Evolutionary conservation across 805 yeast genomes (phyloP).

Genomic region (Ogataea kodamae): DNA sequence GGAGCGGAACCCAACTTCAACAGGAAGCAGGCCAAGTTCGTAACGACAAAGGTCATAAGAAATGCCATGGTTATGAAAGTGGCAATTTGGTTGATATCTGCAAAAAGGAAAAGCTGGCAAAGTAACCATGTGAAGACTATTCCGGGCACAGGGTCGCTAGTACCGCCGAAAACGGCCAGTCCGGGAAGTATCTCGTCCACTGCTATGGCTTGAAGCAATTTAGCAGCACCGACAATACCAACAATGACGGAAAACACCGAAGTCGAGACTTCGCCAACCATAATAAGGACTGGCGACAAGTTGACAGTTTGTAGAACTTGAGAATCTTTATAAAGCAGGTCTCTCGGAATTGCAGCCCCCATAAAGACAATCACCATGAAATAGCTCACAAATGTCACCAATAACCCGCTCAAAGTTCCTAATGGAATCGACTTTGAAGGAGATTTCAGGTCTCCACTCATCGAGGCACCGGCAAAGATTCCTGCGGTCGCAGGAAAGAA

Average conservation of each 20-base stretch:
- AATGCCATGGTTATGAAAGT: conserved; percentile 96
- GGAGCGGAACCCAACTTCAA: conserved; percentile 91
- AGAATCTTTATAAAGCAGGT: conserved; percentile 69
- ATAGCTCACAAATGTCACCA: conserved; percentile 74
- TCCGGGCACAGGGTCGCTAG: conserved; percentile 60
- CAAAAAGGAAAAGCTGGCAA: conserved; percentile 80
- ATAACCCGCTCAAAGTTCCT: conserved; percentile 87
- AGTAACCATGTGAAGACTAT: conserved; percentile 75
- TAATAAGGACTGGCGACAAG: conserved; percentile 59
- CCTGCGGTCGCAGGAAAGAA: conserved; percentile 99
- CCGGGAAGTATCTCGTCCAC: conserved; percentile 88
- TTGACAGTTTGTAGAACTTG: conserved; percentile 83
- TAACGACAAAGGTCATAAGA: conserved; percentile 91
- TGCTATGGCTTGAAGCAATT: conserved; percentile 86
- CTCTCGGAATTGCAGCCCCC: conserved; percentile 78
- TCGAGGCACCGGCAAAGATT: conserved; percentile 96
- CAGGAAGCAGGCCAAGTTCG: conserved; percentile 89
- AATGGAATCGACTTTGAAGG: conserved; percentile 90
- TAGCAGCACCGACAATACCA: conserved; percentile 95
- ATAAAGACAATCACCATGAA: conserved; percentile 76
- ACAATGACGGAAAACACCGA: conserved; percentile 90
- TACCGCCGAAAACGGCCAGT: conserved; percentile 52
- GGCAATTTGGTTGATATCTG: conserved; percentile 92
- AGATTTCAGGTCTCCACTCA: conserved; percentile 87
- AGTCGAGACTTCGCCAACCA: conserved; percentile 89